Conservation (phyloP, 768 basidiomycete species). For the Hemileccinum rubropunctum region DNA sequence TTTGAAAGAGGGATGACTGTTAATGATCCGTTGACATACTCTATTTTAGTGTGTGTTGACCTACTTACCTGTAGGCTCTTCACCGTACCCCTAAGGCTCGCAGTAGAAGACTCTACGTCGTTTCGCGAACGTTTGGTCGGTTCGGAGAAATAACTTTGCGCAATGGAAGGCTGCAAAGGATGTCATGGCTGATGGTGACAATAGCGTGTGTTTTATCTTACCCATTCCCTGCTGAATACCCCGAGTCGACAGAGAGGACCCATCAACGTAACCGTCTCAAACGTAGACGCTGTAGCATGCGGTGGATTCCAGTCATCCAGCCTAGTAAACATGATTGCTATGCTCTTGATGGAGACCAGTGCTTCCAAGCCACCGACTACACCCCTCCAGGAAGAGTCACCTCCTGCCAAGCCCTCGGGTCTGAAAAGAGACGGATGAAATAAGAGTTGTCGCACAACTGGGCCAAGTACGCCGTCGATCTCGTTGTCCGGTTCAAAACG, state of each 20-base stretch:
- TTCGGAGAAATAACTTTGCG: constrained; percentile 81
- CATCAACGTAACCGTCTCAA: constrained; percentile 68
- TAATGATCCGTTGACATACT: neutral
- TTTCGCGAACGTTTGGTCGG: constrained; percentile 68
- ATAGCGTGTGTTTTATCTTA: constrained; percentile 32
- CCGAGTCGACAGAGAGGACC: constrained; percentile 84
- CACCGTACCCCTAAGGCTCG: constrained; percentile 83
- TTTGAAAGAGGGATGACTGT: constrained; percentile 72
- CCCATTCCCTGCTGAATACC: constrained; percentile 89
- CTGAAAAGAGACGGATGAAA: constrained; percentile 64
- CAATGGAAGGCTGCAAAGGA: constrained; percentile 61
- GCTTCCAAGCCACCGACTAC: constrained; percentile 78
- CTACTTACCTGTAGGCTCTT: constrained; percentile 72
- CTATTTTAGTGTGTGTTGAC: neutral
- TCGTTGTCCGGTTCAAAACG: constrained; percentile 82
- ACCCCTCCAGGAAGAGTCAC: constrained; percentile 82
- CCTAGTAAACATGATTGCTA: constrained; percentile 77
- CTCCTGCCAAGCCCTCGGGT: constrained; percentile 67
- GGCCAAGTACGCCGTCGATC: constrained; percentile 74
- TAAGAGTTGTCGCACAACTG: constrained; percentile 59
- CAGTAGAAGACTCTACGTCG: constrained; percentile 80
- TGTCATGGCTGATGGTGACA: neutral
- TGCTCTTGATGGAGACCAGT: constrained; percentile 75
- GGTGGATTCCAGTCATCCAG: constrained; percentile 73
- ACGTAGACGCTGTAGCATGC: constrained; percentile 52